Percentiles rank a stretch among this genome's conserved stretches.
Conservation (phyloP, 2,329 filamentous ascomycete genomes). For the Sporothrix brasiliensis region DNA sequence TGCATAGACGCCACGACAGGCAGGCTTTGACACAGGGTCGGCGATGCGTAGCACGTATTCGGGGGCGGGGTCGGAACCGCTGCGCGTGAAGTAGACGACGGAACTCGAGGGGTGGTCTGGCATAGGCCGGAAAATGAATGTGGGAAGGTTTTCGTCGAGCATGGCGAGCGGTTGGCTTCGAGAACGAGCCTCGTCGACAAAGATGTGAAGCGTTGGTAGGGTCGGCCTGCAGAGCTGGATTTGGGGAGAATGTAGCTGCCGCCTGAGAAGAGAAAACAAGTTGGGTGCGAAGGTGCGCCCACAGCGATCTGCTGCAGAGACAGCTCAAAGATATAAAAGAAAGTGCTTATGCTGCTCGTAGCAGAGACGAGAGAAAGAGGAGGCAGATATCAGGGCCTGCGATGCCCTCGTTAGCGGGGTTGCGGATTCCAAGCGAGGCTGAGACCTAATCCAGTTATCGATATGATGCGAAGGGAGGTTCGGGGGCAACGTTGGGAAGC, state of each 20-base stretch:
- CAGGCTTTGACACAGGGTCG: conserved; percentile 65
- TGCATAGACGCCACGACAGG: conserved; percentile 81
- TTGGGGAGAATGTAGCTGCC: background rate
- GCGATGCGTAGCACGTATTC: conserved; percentile 79
- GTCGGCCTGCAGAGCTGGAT: background rate
- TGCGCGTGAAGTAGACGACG: conserved; percentile 64
- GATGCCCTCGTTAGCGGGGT: conserved; percentile 15
- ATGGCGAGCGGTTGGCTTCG: conserved; percentile 52
- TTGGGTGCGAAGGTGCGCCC: background rate
- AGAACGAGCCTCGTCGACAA: background rate
- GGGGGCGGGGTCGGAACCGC: conserved; percentile 77
- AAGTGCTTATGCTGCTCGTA: background rate
- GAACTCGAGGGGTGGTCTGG: conserved; percentile 59
- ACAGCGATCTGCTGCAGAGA: background rate
- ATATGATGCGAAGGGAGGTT: background rate
- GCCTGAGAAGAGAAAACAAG: background rate
- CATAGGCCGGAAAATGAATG: conserved; percentile 58
- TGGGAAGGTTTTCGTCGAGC: conserved; percentile 94
- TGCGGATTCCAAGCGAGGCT: conserved; percentile 22
- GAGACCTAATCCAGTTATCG: conserved; percentile 1
- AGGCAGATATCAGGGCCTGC: background rate
- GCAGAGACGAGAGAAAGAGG: background rate
- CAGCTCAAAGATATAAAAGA: background rate
- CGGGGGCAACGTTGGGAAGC: background rate
- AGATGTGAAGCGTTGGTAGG: background rate